Percentiles rank a stretch among this genome's conserved stretches.
Conservation (phyloP, 2,329 filamentous ascomycete species). For the Fusarium hostae region DNA sequence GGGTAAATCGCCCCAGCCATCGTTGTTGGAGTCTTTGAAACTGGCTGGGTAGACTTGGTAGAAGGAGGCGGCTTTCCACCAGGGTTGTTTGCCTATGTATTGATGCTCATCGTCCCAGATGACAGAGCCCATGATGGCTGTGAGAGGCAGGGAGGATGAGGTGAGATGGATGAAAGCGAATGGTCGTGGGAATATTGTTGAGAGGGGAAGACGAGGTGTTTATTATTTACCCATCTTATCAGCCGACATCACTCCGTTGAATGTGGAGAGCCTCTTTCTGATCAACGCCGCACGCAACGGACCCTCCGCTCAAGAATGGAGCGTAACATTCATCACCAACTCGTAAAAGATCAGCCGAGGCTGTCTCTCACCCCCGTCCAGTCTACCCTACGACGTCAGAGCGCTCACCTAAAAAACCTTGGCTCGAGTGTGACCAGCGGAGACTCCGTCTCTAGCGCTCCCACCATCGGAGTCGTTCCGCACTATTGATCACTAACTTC, state of each 20-base stretch:
- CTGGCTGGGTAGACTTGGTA: constrained; percentile 68
- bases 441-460: constrained; percentile 4
- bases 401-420: neutral
- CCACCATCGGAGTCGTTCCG: constrained; percentile 18
- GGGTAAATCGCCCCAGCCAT: constrained; percentile 73
- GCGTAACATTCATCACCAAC: neutral
- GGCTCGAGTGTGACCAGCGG: constrained; percentile 5
- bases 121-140: constrained; percentile 48
- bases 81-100: constrained; percentile 51
- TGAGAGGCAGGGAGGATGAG: neutral
- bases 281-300: neutral
- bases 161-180: neutral
- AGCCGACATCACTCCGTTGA: neutral
- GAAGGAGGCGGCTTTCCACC: constrained; percentile 60
- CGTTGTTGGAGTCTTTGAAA: constrained; percentile 67
- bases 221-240: constrained; percentile 2
- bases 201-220: constrained; percentile 17
- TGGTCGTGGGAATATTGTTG: neutral
- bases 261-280: constrained; percentile 2
- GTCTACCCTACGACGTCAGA: neutral
- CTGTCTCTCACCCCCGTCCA: neutral
- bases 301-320: neutral
- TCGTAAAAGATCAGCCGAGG: constrained; percentile 15
- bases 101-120: constrained; percentile 47
- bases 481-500: neutral